Evolutionary conservation across 345 rosid species (phyloP).

Genomic region (Hirschfeldia incana): DNA sequence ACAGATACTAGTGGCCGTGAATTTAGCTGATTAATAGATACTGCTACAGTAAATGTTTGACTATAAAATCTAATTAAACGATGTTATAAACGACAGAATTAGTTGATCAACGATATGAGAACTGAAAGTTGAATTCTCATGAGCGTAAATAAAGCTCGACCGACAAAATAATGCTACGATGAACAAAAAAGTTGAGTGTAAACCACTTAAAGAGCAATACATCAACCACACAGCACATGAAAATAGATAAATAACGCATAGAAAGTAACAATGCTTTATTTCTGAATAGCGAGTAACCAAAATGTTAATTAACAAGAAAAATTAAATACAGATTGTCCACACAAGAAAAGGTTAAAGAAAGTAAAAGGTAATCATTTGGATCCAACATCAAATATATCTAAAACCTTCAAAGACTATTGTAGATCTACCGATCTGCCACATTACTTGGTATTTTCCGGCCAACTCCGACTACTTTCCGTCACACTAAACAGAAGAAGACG

Average conservation of each 20-base stretch:
- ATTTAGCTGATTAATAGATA: slow-evolving; percentile 14
- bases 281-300: slow-evolving; percentile 14
- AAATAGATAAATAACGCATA: neutral
- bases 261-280: slow-evolving; percentile 21
- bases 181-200: slow-evolving; percentile 8
- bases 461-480: neutral
- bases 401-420: slow-evolving; percentile 2
- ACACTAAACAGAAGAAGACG: slow-evolving; percentile 28
- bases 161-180: slow-evolving; percentile 28
- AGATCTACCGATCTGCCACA: slow-evolving; percentile 28
- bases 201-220: neutral
- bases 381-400: slow-evolving; percentile 18
- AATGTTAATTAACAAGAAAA: slow-evolving; percentile 31
- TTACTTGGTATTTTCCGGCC: neutral
- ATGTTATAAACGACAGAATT: neutral
- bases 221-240: neutral
- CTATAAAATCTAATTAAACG: neutral
- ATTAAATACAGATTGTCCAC: slow-evolving; percentile 28
- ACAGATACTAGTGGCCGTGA: slow-evolving; percentile 15
- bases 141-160: neutral
- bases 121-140: neutral
- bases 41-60: slow-evolving; percentile 11
- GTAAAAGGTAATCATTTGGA: slow-evolving; percentile 26
- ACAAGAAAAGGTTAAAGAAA: slow-evolving; percentile 21
- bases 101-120: slow-evolving; percentile 3